Conservation (phyloP, 441 rosid species). For the Arabidopsis hybrid region DNA sequence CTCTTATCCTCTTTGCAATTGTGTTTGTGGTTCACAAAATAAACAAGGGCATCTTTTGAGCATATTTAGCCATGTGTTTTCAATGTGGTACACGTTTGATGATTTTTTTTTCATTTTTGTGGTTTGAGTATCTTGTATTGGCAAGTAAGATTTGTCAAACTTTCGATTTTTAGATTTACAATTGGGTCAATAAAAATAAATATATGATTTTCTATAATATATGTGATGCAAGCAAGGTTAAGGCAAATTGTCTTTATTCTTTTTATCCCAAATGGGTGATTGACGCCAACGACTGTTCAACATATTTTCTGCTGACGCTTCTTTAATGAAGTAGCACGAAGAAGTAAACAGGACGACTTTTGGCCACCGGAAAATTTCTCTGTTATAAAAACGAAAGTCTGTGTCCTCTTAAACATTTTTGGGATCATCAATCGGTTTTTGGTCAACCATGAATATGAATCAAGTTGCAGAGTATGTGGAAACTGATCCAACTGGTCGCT, state of each 20-base stretch:
- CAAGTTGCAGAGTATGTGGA: slow-evolving; percentile 58
- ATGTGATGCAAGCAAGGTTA: slow-evolving; percentile 40
- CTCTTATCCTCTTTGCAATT: slow-evolving; percentile 38
- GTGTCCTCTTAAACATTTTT: slow-evolving; percentile 25
- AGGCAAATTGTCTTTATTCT: slow-evolving; percentile 32
- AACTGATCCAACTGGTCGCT: slow-evolving; percentile 81
- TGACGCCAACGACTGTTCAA: slow-evolving; percentile 40
- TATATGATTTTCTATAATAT: slow-evolving; percentile 18
- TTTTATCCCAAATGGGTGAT: slow-evolving; percentile 29
- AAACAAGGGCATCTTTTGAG: slow-evolving; percentile 19
- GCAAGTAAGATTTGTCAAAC: slow-evolving; percentile 14
- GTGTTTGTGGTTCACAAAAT: slow-evolving; percentile 34
- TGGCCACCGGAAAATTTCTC: slow-evolving; percentile 21
- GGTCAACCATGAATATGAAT: slow-evolving; percentile 49
- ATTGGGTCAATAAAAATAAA: slow-evolving; percentile 29
- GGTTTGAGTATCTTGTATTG: slow-evolving; percentile 28
- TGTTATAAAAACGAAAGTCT: slow-evolving; percentile 17
- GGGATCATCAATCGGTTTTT: slow-evolving; percentile 38
- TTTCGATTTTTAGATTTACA: slow-evolving; percentile 17
- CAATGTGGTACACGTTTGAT: slow-evolving; percentile 35
- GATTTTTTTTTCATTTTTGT: slow-evolving; percentile 6
- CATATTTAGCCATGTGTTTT: slow-evolving; percentile 22
- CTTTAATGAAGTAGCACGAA: slow-evolving; percentile 23
- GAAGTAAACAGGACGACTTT: slow-evolving; percentile 38
- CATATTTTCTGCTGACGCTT: slow-evolving; percentile 38